A percentile compares a stretch with the other conserved stretches of the same genome.
phyloP scores from a whole-genome alignment of 1,284 basidiomycete species.

The Xerocomus cyaneibrunnescens region DNA sequence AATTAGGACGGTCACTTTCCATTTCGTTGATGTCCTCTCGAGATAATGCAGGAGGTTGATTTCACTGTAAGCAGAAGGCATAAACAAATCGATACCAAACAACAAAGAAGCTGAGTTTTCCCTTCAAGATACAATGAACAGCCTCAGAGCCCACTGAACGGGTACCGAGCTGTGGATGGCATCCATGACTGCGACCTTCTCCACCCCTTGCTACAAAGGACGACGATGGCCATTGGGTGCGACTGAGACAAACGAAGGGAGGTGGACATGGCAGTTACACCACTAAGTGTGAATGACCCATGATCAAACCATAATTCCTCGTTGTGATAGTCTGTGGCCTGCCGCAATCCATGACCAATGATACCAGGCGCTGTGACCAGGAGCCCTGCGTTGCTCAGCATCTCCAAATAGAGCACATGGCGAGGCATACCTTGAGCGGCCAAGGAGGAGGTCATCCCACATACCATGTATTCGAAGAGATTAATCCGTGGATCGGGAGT shows the following conservation, averaged over 20 bases:
- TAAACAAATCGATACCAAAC: neutral
- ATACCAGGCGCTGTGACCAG: constrained; percentile 22
- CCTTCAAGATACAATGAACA: constrained; percentile 14
- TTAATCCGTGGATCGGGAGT: no score
- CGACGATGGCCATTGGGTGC: constrained; percentile 15
- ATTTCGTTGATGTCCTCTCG: constrained; percentile 1
- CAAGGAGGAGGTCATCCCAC: no score
- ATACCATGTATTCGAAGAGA: constrained; percentile 23
- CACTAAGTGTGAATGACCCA: constrained; percentile 22
- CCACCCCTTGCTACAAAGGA: constrained; percentile 12
- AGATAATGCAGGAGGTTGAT: constrained; percentile 17
- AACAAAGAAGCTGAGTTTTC: neutral
- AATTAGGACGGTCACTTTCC: constrained; percentile 19
- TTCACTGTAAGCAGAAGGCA: constrained; percentile 11
- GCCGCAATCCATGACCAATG: constrained; percentile 18
- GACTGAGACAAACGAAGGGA: constrained; percentile 11
- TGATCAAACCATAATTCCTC: constrained; percentile 17
- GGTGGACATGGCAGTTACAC: constrained; percentile 16
- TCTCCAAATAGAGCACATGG: neutral
- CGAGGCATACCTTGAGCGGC: constrained; percentile 13
- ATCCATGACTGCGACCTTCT: constrained; percentile 8
- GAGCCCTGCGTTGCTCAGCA: constrained; percentile 18
- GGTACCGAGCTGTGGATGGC: constrained; percentile 13
- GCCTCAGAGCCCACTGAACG: constrained; percentile 12
- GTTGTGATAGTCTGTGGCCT: constrained; percentile 11